Evolutionary conservation across 2,329 filamentous ascomycete species (phyloP).

Genomic region (Alternaria metachromatica): DNA sequence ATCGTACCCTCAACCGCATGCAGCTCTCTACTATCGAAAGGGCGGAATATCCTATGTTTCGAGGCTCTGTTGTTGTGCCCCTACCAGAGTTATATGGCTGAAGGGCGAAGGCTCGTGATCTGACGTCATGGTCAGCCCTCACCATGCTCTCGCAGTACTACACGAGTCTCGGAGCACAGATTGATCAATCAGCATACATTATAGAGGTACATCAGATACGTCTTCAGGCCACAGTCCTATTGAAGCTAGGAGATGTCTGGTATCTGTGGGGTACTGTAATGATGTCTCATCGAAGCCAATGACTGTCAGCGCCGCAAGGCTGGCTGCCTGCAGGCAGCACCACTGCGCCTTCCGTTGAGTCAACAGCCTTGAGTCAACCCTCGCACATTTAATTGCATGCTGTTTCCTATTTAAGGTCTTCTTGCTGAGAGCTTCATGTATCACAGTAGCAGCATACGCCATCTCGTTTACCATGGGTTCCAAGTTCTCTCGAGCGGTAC

Average conservation of each 20-base stretch:
- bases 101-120: constrained; percentile 1
- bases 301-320: constrained; percentile 20
- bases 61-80: neutral
- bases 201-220: neutral
- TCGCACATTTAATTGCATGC: neutral
- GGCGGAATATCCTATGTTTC: neutral
- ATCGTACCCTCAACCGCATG: neutral
- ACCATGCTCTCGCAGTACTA: neutral
- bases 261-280: constrained; percentile 4
- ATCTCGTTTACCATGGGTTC: constrained; percentile 34
- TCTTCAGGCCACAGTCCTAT: neutral
- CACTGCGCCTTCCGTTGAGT: constrained; percentile 29
- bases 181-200: neutral
- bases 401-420: neutral
- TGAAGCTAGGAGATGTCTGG: neutral
- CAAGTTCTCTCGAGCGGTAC: constrained; percentile 31
- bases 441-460: neutral
- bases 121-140: neutral
- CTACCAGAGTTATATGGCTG: neutral
- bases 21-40: neutral
- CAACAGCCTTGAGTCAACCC: constrained; percentile 33
- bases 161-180: neutral
- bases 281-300: constrained; percentile 22
- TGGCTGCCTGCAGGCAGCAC: constrained; percentile 41
- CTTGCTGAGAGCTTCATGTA: neutral